Base-by-base conservation (phyloP, 345 rosid genomes). In the Pseudoturritis turrita region DNA sequence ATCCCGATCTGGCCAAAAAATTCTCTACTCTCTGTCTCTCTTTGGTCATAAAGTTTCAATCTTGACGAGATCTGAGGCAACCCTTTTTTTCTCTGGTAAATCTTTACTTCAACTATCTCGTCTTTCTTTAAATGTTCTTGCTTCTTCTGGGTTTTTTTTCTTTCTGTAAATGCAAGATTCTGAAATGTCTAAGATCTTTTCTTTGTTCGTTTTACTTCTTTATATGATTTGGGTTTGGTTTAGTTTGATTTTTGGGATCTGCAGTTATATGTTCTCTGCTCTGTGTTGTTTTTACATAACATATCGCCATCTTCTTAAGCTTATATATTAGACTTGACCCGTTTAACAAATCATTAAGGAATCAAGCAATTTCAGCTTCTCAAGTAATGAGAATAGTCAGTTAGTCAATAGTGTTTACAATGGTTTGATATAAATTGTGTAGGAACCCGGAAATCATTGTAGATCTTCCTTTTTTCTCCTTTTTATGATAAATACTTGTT, bases 1-100 rank as follows among this genome's bases (percentile, higher is more conserved):
- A 74, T 66, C 78, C 73, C 6, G 78, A 74, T 74, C 78, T 74
- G 37, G 45, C 49, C 10, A 15, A 3, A 58, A 6, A 15, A 2
- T 17, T 57, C 53, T 46, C 15, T 41, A 19, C 23, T 71, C 43
- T 49, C 10, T 51, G n/a, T n/a, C n/a, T 50, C 8, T 62, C 41
- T 33, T 45, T 49, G 52, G 11, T 65, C 50, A 2, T 23, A 74
- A 66, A 74, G 78, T 50, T 59, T 3, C 60, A 47, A 28, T 65
- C 72, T 74, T 73, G 9, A 9, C 44, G 17, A 12, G 23, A 59
- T 57, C 68, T 29, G 37, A 57, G 10, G 9, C 67, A 63, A 35
- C 63, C 47, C 47, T 25, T 23, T 54, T 23, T 54, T 46, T 7
- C 71, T 49, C 66, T 65, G 65, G 66, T 65, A 37, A 50, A n/a